Evolutionary conservation across 805 yeast genomes (phyloP).

Genomic region (Lipomyces kockii): DNA sequence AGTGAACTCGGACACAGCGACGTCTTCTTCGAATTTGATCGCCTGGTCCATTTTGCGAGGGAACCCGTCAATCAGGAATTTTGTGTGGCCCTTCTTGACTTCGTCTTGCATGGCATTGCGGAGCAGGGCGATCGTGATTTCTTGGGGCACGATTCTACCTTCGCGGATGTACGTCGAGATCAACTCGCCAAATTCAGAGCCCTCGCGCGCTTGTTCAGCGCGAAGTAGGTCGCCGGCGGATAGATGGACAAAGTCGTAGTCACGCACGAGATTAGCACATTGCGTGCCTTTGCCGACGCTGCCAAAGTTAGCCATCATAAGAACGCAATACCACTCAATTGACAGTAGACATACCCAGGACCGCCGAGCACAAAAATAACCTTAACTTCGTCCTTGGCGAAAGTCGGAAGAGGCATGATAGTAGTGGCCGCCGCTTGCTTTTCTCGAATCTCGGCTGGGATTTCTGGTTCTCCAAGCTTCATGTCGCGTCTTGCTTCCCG

Average conservation of each 20-base stretch:
- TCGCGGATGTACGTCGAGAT: constrained; percentile 83
- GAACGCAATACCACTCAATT: background rate
- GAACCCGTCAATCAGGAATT: constrained; percentile 91
- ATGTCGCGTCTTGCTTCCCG: constrained; percentile 32
- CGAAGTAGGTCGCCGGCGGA: constrained; percentile 96
- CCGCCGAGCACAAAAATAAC: constrained; percentile 95
- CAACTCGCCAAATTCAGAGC: constrained; percentile 81
- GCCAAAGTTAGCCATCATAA: constrained; percentile 1
- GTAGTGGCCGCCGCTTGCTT: background rate
- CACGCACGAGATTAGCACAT: constrained; percentile 80
- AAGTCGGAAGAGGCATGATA: constrained; percentile 47
- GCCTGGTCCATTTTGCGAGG: constrained; percentile 99
- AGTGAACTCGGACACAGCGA: constrained; percentile 48
- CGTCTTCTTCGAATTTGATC: constrained; percentile 78
- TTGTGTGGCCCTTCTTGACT: constrained; percentile 48
- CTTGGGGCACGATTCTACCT: constrained; percentile 92
- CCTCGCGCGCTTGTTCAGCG: constrained; percentile 84
- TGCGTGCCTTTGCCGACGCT: constrained; percentile 95
- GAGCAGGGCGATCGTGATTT: constrained; percentile 80
- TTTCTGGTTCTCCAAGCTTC: constrained; percentile 23
- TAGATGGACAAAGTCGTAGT: constrained; percentile 81
- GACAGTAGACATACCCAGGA: constrained; percentile 60
- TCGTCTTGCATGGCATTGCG: constrained; percentile 72
- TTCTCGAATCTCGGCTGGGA: constrained; percentile 13
- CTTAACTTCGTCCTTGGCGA: constrained; percentile 67